Conservation (phyloP, 345 rosid genomes). For the Dipteronia dyeriana region DNA sequence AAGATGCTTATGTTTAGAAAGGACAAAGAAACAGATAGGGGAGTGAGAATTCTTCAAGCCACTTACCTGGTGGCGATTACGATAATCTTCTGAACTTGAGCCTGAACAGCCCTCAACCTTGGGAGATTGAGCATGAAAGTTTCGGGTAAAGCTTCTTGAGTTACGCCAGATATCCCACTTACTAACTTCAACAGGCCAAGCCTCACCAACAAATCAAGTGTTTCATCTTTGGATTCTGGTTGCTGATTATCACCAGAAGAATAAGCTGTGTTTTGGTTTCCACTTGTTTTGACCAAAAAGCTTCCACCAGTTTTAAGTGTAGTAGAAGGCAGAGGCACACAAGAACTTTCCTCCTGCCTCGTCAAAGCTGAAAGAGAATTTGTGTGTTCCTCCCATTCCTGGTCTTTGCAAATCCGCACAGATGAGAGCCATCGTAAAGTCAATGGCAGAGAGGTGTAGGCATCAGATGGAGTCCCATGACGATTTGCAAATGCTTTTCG, state of each 20-base stretch:
- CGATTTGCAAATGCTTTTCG: conserved; percentile 58
- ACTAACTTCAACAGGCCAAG: conserved; percentile 81
- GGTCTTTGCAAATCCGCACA: conserved; percentile 45
- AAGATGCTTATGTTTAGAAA: too few species aligned
- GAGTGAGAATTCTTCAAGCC: background rate
- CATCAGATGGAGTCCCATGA: conserved; percentile 57
- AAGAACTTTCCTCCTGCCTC: conserved; percentile 42
- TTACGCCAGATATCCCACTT: conserved; percentile 58
- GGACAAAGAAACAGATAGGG: too few species aligned
- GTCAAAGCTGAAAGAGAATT: conserved; percentile 46
- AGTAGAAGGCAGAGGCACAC: conserved; percentile 45
- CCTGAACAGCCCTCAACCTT: conserved; percentile 73
- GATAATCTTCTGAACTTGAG: conserved; percentile 75
- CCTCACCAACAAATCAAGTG: conserved; percentile 66
- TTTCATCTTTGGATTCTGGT: conserved; percentile 71
- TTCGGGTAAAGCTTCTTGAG: conserved; percentile 63
- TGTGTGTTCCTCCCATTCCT: conserved; percentile 78
- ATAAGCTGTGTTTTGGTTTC: conserved; percentile 21
- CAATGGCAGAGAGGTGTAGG: conserved; percentile 49
- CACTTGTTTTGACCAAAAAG: conserved; percentile 35
- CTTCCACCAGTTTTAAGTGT: conserved; percentile 80
- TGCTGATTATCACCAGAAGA: conserved; percentile 36
- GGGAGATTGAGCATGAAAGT: conserved; percentile 65
- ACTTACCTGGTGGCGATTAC: conserved; percentile 71
- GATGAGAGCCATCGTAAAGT: conserved; percentile 70